phyloP scores from a whole-genome alignment of 805 yeast genomes.

The Candida suzukii region DNA sequence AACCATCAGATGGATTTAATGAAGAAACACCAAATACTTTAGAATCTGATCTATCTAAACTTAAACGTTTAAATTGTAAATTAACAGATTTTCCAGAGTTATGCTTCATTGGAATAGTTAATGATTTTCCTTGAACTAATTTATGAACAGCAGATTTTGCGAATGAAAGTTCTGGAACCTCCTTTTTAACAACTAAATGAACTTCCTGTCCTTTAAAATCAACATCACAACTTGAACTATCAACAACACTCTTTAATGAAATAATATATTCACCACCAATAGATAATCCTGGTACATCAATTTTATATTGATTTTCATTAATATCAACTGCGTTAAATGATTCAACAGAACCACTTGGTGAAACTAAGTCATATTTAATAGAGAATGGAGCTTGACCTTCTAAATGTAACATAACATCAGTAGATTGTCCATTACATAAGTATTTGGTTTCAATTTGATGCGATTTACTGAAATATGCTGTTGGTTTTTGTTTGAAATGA shows the following conservation, averaged over 20 bases:
- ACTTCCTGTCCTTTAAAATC: slow-evolving; percentile 58
- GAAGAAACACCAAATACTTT: slow-evolving; percentile 4
- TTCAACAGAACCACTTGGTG: slow-evolving; percentile 40
- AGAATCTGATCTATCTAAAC: slow-evolving; percentile 13
- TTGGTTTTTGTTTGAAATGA: slow-evolving; percentile 65
- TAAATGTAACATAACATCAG: slow-evolving; percentile 48
- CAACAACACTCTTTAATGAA: slow-evolving; percentile 57
- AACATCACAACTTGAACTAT: slow-evolving; percentile 75
- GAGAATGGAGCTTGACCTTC: slow-evolving; percentile 79
- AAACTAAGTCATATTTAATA: slow-evolving; percentile 61
- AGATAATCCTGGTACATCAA: slow-evolving; percentile 48
- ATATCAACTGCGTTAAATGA: slow-evolving; percentile 37
- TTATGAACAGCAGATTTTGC: slow-evolving; percentile 21
- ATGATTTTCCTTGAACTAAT: slow-evolving; percentile 56
- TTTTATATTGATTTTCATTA: slow-evolving; percentile 25
- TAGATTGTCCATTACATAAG: slow-evolving; percentile 25
- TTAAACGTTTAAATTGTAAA: slow-evolving; percentile 25
- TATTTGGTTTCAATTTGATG: slow-evolving; percentile 11
- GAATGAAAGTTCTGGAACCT: slow-evolving; percentile 47
- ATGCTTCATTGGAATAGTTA: slow-evolving; percentile 47
- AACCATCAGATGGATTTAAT: slow-evolving; percentile 18
- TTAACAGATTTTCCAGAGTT: slow-evolving; percentile 23
- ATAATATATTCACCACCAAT: slow-evolving; percentile 72
- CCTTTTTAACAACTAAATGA: slow-evolving; percentile 59
- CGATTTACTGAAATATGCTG: slow-evolving; percentile 31